phyloP scores from a whole-genome alignment of 1,139 yeast genomes.

The Wickerhamomyces sp. region DNA sequence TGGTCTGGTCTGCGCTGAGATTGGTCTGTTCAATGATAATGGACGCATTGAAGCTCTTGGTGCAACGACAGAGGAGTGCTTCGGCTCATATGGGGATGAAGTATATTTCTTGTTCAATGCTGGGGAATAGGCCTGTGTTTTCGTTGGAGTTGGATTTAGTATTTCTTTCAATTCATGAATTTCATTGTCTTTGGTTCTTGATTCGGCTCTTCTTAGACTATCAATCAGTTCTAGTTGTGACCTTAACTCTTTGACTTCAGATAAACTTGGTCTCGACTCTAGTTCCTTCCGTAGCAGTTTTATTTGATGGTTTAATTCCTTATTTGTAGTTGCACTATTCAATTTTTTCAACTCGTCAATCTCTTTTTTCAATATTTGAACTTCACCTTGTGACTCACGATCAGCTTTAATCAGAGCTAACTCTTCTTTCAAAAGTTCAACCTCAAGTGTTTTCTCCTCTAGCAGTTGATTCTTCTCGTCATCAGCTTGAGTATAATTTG shows the following conservation, averaged over 20 bases:
- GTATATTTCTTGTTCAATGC: background rate
- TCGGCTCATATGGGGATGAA: too few relatives aligned
- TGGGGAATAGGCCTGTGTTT: background rate
- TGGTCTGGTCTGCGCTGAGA: conserved; percentile 9
- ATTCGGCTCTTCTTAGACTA: conserved; percentile 19
- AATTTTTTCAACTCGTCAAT: conserved; percentile 4
- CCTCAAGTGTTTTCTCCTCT: conserved; percentile 27
- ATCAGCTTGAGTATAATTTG: background rate
- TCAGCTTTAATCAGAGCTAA: conserved; percentile 21
- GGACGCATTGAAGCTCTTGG: conserved; percentile 4
- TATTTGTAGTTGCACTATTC: conserved; percentile 12
- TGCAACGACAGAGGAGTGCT: background rate
- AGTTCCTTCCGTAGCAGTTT: conserved; percentile 21
- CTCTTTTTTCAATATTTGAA: conserved; percentile 10
- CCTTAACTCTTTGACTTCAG: conserved; percentile 18
- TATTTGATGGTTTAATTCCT: conserved; percentile 18
- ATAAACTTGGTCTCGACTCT: conserved; percentile 13
- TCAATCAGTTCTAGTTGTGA: conserved; percentile 19
- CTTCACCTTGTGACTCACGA: conserved; percentile 5
- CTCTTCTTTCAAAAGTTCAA: conserved; percentile 25
- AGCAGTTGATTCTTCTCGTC: conserved; percentile 2
- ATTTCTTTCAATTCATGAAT: conserved; percentile 16
- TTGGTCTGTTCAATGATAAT: conserved; percentile 6
- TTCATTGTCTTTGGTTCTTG: conserved; percentile 20
- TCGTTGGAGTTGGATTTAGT: conserved; percentile 4